Percentiles rank a stretch among this genome's conserved stretches.
Evolutionary conservation across 805 yeast species (phyloP).

Genomic region (Metschnikowia baotianmanensis): DNA sequence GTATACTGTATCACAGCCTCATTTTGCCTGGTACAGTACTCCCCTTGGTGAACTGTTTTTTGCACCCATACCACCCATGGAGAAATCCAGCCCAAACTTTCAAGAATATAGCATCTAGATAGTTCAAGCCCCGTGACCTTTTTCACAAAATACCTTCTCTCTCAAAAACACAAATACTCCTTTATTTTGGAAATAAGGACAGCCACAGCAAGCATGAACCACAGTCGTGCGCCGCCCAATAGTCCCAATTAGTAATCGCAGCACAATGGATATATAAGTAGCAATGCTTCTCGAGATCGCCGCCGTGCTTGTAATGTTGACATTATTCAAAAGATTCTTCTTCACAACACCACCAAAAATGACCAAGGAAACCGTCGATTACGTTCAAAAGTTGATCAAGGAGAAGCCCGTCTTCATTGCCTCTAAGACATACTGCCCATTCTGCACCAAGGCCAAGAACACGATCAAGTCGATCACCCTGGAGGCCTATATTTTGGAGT

Average conservation of each 20-base stretch:
- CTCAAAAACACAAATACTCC: not conserved
- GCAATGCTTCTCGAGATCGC: slow-evolving; percentile 4
- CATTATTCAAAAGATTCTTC: slow-evolving; percentile 13
- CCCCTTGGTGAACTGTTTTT: too few relatives aligned
- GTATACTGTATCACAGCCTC: too few relatives aligned
- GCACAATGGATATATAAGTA: slow-evolving; percentile 1
- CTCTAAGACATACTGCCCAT: slow-evolving; percentile 34
- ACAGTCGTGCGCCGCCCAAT: slow-evolving; percentile 4
- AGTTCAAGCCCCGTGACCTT: too few relatives aligned
- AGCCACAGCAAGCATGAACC: not conserved
- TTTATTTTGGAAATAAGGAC: not conserved
- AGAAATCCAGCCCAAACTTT: too few relatives aligned
- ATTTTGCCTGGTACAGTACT: too few relatives aligned
- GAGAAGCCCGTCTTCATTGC: slow-evolving; percentile 74
- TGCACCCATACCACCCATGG: too few relatives aligned
- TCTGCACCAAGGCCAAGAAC: slow-evolving; percentile 26
- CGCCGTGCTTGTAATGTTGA: slow-evolving; percentile 9
- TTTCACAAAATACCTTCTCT: not conserved
- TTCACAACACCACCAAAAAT: slow-evolving; percentile 45
- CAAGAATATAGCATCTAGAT: too few relatives aligned
- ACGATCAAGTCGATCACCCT: slow-evolving; percentile 18
- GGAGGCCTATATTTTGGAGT: slow-evolving; percentile 44
- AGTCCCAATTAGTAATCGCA: slow-evolving; percentile 1
- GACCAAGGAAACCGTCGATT: slow-evolving; percentile 53
- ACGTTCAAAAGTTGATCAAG: slow-evolving; percentile 63